Percentiles rank a stretch among this genome's conserved stretches.
Conservation (phyloP, 805 yeast genomes). For the Priceomyces haplophilus region DNA sequence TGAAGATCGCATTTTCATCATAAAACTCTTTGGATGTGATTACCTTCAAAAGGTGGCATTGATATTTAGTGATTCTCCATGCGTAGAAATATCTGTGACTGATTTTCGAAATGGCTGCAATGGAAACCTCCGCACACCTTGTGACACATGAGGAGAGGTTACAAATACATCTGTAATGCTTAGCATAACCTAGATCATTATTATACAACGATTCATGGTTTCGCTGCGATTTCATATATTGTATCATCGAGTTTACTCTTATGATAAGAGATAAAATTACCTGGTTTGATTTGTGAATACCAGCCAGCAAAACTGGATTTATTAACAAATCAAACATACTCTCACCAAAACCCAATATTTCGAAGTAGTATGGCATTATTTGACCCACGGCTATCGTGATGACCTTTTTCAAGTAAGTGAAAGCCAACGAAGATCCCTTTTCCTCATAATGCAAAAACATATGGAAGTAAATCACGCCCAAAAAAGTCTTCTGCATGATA, state of each 20-base stretch:
- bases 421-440: conserved; percentile 32
- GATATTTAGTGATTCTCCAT: conserved; percentile 39
- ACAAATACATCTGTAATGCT: conserved; percentile 18
- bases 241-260: conserved; percentile 28
- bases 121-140: conserved; percentile 28
- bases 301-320: conserved; percentile 33
- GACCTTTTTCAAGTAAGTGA: conserved; percentile 36
- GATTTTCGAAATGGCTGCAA: conserved; percentile 35
- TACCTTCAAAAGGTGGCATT: conserved; percentile 27
- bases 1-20: conserved; percentile 17
- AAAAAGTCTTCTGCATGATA: conserved; percentile 28
- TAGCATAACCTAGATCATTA: conserved; percentile 14
- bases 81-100: conserved; percentile 38
- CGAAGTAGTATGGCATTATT: conserved; percentile 35
- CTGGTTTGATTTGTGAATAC: conserved; percentile 32
- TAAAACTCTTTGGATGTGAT: conserved; percentile 31
- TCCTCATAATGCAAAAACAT: conserved; percentile 39
- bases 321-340: conserved; percentile 36
- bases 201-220: conserved; percentile 20
- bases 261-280: conserved; percentile 28
- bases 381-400: conserved; percentile 26
- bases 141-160: conserved; percentile 22
- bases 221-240: conserved; percentile 17
- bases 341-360: conserved; percentile 27
- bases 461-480: conserved; percentile 40